These are phyloP conservation scores for Tolypocladium nubicola DNA, from an alignment of 2,329 filamentous ascomycete species.

Conservation along the genomic window DNA sequence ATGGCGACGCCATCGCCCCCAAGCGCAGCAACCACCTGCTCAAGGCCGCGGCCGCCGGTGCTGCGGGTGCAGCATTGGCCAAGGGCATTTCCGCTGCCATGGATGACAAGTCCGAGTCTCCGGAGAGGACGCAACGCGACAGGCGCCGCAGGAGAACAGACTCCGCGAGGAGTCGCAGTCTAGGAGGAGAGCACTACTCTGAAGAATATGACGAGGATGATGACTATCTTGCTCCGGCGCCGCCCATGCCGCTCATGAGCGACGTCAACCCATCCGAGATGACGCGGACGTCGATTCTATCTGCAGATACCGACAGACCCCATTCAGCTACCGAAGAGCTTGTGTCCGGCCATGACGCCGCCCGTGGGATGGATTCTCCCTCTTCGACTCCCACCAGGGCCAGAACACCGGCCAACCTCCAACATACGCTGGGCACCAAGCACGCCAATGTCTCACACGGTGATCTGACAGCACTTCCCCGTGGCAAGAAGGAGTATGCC, in stretches of 20 bases:
- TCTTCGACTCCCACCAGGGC: constrained; percentile 54
- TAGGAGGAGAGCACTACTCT: constrained; percentile 31
- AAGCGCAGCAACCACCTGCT: constrained; percentile 32
- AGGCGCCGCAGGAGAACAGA: constrained; percentile 43
- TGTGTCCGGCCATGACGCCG: constrained; percentile 52
- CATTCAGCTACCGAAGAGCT: constrained; percentile 55
- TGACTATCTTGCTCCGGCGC: constrained; percentile 39
- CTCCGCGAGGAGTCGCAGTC: constrained; percentile 31
- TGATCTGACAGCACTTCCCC: constrained; percentile 44
- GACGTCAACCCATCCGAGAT: constrained; percentile 78
- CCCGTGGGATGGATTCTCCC: constrained; percentile 49
- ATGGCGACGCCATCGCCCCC: constrained; percentile 33
- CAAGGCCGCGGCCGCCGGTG: constrained; percentile 34
- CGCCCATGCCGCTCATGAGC: constrained; percentile 82
- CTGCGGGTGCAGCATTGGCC: constrained; percentile 25
- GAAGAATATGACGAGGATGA: constrained; percentile 46
- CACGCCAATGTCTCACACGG: constrained; percentile 55
- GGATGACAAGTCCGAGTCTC: constrained; percentile 29
- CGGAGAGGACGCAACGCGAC: constrained; percentile 40
- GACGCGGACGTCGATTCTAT: constrained; percentile 78
- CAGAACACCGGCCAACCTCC: constrained; percentile 38
- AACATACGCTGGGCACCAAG: constrained; percentile 54
- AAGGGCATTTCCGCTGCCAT: constrained; percentile 22
- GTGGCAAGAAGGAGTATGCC: constrained; percentile 30
- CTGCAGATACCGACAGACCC: constrained; percentile 66